Percentiles rank a stretch among this genome's conserved stretches.
Conservation (phyloP, 176 grass and related monocot species). For the Microstegium vimineum region DNA sequence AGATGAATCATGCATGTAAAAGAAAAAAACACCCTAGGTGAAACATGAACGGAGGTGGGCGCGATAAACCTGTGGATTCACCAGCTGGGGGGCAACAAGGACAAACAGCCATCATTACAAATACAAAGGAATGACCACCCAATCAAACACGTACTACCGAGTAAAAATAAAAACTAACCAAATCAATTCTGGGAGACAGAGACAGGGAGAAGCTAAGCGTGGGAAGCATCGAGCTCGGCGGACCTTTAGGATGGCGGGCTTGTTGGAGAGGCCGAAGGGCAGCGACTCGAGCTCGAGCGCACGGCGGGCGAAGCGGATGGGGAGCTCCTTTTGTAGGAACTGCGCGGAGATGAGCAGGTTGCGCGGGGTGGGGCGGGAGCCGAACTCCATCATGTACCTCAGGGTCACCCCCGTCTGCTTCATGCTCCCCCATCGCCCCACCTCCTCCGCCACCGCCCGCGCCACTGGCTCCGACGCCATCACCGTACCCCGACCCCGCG, state of each 20-base stretch:
- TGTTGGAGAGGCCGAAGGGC: constrained; percentile 71
- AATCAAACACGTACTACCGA: not conserved
- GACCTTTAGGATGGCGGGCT: constrained; percentile 80
- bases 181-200: not conserved
- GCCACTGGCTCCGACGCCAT: constrained; percentile 64
- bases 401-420: constrained; percentile 86
- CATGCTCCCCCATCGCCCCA: constrained; percentile 79
- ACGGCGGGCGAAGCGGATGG: constrained; percentile 76
- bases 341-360: constrained; percentile 85
- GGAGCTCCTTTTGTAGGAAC: constrained; percentile 87
- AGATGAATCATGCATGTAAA: not conserved
- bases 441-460: constrained; percentile 73
- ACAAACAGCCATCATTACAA: not conserved
- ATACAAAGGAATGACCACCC: not conserved
- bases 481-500: not conserved
- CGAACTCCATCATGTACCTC: constrained; percentile 99
- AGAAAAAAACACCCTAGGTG: not conserved
- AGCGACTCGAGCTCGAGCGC: constrained; percentile 68
- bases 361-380: constrained; percentile 54
- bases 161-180: constrained; percentile 1
- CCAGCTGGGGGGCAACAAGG: not conserved
- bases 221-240: not conserved
- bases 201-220: not conserved
- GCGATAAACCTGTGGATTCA: constrained; percentile 3
- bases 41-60: not conserved